Base-by-base conservation (phyloP, 1,284 basidiomycete genomes). In the Puccinia polysora region DNA sequence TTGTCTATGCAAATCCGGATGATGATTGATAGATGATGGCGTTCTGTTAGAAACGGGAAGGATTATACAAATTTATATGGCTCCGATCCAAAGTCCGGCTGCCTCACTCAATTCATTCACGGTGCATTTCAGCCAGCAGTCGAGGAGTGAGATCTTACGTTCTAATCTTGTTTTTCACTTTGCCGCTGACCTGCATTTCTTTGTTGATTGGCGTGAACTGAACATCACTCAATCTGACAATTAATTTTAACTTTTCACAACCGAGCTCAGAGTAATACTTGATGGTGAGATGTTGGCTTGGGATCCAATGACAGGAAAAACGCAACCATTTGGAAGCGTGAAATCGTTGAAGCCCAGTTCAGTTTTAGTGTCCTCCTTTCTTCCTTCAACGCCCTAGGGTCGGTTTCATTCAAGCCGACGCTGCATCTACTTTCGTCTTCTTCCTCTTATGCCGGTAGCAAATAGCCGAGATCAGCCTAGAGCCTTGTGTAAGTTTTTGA, bases 221-320 rank as follows among this genome's bases (percentile, higher is more conserved):
- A 4, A 56, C 6, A 12, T 14, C 34, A 15, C 7, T 45, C 0
- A 32, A 38, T 34, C 49, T 14, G 5, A 12, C 25, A 36, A 20
- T 56, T 23, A 60, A 20, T n/a, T n/a, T 52, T 2, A 14, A 23
- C 15, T 62, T 20, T 47, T 73, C 28, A 70, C 20, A 56, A 8
- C 60, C 1, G 50, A 4, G 34, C 28, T 43, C 74, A 95, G 93
- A 62, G 87, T 93, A 76, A 90, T 97, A 53, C 81, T 97, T 18
- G 93, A 97, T 76, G 93, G 94, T 0, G 94, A 97, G 80, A 96
- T 97, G 93, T 82, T 97, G 50, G 94, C 94, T 2, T 96, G 90
- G 89, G 93, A 97, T 79, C 93, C 93, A 0, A 83, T 88, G 1
- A 86, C 89, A 0, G 87, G 89, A 75, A 86, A 89, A 52, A 90